Evolutionary conservation across 495 filamentous ascomycete species (phyloP), one percentile per base, ranked within the genome.

Genomic region (Corynascus novoguineensis): DNA sequence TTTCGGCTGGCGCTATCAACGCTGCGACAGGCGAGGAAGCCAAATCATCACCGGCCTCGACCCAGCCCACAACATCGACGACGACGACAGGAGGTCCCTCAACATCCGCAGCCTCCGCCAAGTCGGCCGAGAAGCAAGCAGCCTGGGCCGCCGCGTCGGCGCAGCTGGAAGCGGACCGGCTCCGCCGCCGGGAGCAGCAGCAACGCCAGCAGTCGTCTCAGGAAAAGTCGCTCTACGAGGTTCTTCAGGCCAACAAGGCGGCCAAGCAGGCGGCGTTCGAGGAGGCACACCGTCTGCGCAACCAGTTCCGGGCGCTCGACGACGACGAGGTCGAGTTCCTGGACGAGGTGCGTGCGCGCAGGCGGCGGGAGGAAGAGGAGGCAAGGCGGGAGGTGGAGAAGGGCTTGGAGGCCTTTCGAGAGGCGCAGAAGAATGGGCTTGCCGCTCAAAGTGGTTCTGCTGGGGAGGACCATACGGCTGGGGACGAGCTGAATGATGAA

Each of bases 241-340:
- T 92, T 6, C 72, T 98, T 48, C 85, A 97, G 74, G 88, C 86
- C 53, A 97, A 97, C 68, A 97, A 97, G 83, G 90, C 88, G 68
- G 90, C 90, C 60, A 97, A 97, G 71, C 90, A 97, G 74, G 92
- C 95, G 65, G 90, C 89, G 49, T 96, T 97, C 70, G 92, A 96
- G 71, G 95, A 98, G 71, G 86, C 87, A 60, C 82, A 82, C 55
- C 82, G 86, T 57, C 70, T 98, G 44, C 87, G 87, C 70, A 96
- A 97, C 68, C 93, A 97, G 75, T 98, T 97, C 75, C 86, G 91
- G 52, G 81, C 89, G 9, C 81, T 98, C 35, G 91, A 97, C 65
- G 89, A 96, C 59, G 92, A 95, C 64, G 93, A 98, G 72, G 81
- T 93, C 58, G 92, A 95, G 4, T 98, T 95, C 64, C 72, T 97